phyloP scores from a whole-genome alignment of 441 rosid genomes.

The Populus trichocarpa region DNA sequence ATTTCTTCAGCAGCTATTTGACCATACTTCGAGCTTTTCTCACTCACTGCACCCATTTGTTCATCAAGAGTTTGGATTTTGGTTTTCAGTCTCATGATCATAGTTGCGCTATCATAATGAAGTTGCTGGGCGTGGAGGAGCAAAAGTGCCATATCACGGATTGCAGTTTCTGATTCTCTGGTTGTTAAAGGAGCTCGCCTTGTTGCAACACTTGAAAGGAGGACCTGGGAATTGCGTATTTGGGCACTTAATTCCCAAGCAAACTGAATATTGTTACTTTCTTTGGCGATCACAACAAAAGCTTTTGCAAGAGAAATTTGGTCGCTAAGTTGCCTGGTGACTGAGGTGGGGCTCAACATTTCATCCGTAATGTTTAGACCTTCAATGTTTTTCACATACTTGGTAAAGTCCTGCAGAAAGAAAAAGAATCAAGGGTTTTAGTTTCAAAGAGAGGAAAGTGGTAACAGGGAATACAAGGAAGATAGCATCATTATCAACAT shows the following conservation, averaged over 20 bases:
- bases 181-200: conserved; percentile 70
- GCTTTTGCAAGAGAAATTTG: conserved; percentile 96
- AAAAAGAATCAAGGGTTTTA: conserved; percentile 3
- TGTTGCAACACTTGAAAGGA: conserved; percentile 77
- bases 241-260: conserved; percentile 99
- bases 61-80: conserved; percentile 80
- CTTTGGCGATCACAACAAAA: conserved; percentile 95
- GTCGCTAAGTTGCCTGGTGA: conserved; percentile 82
- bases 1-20: conserved; percentile 99
- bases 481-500: neutral
- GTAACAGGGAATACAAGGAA: neutral
- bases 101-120: conserved; percentile 93
- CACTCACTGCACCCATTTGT: conserved; percentile 61
- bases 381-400: conserved; percentile 54
- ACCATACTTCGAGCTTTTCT: conserved; percentile 89
- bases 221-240: conserved; percentile 83
- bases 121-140: conserved; percentile 89
- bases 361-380: conserved; percentile 85
- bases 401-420: conserved; percentile 45
- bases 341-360: conserved; percentile 70
- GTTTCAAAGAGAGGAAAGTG: neutral
- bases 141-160: conserved; percentile 88
- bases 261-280: conserved; percentile 89
- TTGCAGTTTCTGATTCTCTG: conserved; percentile 67
- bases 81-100: conserved; percentile 96